Base-by-base conservation (phyloP, 768 basidiomycete genomes). In the Chalciporus piperatus region DNA sequence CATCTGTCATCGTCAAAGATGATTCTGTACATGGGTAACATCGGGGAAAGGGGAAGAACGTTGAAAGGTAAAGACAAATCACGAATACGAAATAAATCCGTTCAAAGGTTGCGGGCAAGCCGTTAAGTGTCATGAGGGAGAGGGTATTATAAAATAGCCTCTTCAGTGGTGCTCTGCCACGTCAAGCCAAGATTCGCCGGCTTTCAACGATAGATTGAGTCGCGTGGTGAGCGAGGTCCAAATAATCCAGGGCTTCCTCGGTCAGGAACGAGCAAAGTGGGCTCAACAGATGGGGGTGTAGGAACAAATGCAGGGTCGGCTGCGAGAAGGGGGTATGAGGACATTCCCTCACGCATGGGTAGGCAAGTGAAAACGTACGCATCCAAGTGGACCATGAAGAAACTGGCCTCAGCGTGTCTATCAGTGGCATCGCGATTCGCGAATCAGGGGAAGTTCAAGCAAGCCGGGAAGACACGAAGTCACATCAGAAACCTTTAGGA, bases 381-480 rank as follows among this genome's bases (percentile, higher is more conserved):
- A 74, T 81, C 85, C 85, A 86, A 30, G 80, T 77, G 32, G 72
- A 74, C 85, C 85, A 87, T 3, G 82, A 82, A 22, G n/a, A n/a
- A n/a, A n/a, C n/a, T n/a, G n/a, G 22, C 22, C 4, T 22, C 4
- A 2, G 22, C 4, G 4, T 22, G 22, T 12, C 28, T 30, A 30
- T 7, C 28, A 3, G 6, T 30, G 8, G 28, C 28, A 33, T 13
- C 6, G 33, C 6, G 6, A 33, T 7, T 13, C 6, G 33, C 6
- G 6, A 33, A 6, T 16, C 2, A 16, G 6, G 11, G 2, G 14
- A 14, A 16, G 33, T 13, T 14, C 14, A 14, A 13, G 33, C 33
- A 6, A 14, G 33, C 33, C 33, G 5, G 33, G 14, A 16, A 33
- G 12, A 14, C 28, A 30, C 28, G 28, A 30, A 30, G 28, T 7